These are phyloP conservation scores for Boletus reticuloceps DNA, from an alignment of 768 basidiomycete species.

Conservation along the genomic window DNA sequence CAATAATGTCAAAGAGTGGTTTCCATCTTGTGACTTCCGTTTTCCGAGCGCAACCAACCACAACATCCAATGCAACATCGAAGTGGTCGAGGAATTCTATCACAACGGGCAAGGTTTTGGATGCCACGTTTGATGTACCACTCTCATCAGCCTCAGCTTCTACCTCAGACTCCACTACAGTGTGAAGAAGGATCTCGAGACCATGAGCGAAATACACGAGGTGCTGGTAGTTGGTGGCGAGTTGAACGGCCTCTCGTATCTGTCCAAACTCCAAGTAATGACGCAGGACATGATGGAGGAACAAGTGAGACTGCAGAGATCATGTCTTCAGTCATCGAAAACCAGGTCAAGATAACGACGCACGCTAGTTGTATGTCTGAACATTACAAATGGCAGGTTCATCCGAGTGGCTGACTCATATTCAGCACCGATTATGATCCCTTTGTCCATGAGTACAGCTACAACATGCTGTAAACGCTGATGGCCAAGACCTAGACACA, in stretches of 20 bases:
- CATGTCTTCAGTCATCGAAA: not conserved
- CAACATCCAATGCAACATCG: conserved; percentile 85
- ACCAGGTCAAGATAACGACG: conserved; percentile 28
- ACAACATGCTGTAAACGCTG: conserved; percentile 4
- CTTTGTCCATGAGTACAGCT: conserved; percentile 99
- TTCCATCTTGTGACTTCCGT: conserved; percentile 92
- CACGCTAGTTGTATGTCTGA: conserved; percentile 88
- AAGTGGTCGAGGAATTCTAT: conserved; percentile 96
- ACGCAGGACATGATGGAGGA: conserved; percentile 86
- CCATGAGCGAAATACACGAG: conserved; percentile 93
- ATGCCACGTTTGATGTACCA: conserved; percentile 16
- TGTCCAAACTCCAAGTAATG: conserved; percentile 68
- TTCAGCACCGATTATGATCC: conserved; percentile 95
- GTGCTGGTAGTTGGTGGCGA: conserved; percentile 83
- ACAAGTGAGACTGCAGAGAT: conserved; percentile 77
- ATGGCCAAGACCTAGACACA: not conserved
- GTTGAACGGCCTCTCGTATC: conserved; percentile 74
- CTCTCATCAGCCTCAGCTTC: conserved; percentile 31
- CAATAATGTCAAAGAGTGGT: conserved; percentile 84
- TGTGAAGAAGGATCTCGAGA: conserved; percentile 91
- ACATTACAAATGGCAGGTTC: conserved; percentile 85
- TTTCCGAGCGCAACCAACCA: conserved; percentile 94
- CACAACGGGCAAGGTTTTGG: conserved; percentile 55
- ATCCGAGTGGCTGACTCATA: conserved; percentile 75
- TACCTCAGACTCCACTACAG: conserved; percentile 85